Conservation (phyloP, 2,329 filamentous ascomycete species). For the Orbilia quercus region DNA sequence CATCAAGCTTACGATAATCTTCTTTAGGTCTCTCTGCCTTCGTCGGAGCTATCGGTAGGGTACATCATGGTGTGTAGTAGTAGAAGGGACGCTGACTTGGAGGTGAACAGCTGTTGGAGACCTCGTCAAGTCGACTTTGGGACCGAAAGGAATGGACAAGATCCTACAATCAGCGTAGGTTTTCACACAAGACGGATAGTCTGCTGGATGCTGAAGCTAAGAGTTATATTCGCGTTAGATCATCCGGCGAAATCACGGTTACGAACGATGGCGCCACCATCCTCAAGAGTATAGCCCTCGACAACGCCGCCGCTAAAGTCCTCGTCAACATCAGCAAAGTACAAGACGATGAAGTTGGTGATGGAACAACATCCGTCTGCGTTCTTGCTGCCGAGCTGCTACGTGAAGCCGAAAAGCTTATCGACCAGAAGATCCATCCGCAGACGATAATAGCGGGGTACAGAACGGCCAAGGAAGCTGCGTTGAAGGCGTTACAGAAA, state of each 20-base stretch:
- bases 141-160: slow-evolving; percentile 99
- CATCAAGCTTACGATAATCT: slow-evolving; percentile 30
- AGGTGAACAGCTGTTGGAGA: slow-evolving; percentile 79
- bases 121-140: slow-evolving; percentile 94
- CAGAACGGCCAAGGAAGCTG: slow-evolving; percentile 92
- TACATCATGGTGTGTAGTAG: neutral
- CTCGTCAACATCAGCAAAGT: slow-evolving; percentile 99
- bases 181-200: slow-evolving; percentile 52
- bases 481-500: slow-evolving; percentile 83
- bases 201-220: slow-evolving; percentile 57
- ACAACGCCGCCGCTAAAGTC: slow-evolving; percentile 98
- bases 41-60: slow-evolving; percentile 81
- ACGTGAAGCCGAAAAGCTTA: slow-evolving; percentile 94
- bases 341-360: slow-evolving; percentile 97
- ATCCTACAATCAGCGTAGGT: slow-evolving; percentile 93
- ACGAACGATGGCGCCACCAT: slow-evolving; percentile 99
- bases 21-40: slow-evolving; percentile 80
- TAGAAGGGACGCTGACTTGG: slow-evolving; percentile 30
- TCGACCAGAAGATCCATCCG: slow-evolving; percentile 98
- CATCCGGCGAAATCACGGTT: slow-evolving; percentile 96
- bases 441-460: slow-evolving; percentile 99
- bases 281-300: slow-evolving; percentile 95
- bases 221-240: slow-evolving; percentile 68
- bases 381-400: slow-evolving; percentile 94
- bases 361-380: slow-evolving; percentile 97